phyloP scores from a whole-genome alignment of 805 yeast species.

The Nakazawaea laoshanensis region DNA sequence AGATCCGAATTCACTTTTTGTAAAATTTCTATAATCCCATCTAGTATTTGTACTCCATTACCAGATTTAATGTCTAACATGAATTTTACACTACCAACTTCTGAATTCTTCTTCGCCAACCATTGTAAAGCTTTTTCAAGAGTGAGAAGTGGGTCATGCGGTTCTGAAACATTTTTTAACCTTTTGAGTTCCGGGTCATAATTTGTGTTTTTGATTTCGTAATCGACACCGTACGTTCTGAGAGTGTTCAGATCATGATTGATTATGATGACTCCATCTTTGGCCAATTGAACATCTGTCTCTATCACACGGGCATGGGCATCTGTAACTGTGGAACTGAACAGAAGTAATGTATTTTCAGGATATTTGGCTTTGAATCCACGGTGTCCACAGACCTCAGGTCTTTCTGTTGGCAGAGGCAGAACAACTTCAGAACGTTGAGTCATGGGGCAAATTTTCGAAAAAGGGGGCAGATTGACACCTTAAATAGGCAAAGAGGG shows the following conservation, averaged over 20 bases:
- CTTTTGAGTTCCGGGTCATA: slow-evolving; percentile 19
- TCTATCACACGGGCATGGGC: slow-evolving; percentile 5
- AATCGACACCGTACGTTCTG: slow-evolving; percentile 23
- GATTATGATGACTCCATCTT: slow-evolving; percentile 23
- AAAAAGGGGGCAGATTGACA: too few species aligned
- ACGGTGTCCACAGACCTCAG: slow-evolving; percentile 7
- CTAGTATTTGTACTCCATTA: slow-evolving; percentile 18
- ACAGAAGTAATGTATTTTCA: slow-evolving; percentile 9
- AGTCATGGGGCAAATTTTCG: too few species aligned
- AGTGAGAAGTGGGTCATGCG: slow-evolving; percentile 24
- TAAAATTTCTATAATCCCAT: slow-evolving; percentile 17
- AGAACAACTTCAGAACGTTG: neutral
- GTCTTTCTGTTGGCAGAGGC: slow-evolving; percentile 1
- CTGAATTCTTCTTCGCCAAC: slow-evolving; percentile 33
- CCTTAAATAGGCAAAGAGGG: too few species aligned
- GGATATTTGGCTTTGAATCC: slow-evolving; percentile 9
- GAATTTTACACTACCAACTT: slow-evolving; percentile 30
- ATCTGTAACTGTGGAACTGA: slow-evolving; percentile 7
- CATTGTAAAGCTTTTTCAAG: slow-evolving; percentile 22
- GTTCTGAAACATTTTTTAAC: slow-evolving; percentile 20
- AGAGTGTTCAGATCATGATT: slow-evolving; percentile 25
- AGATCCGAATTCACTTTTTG: slow-evolving; percentile 9
- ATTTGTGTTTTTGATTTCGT: slow-evolving; percentile 17
- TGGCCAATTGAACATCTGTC: slow-evolving; percentile 25
- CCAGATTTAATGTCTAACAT: slow-evolving; percentile 27